These are phyloP conservation scores for Pleurotus pulmonarius DNA, from an alignment of 768 basidiomycete species.

Conservation along the genomic window DNA sequence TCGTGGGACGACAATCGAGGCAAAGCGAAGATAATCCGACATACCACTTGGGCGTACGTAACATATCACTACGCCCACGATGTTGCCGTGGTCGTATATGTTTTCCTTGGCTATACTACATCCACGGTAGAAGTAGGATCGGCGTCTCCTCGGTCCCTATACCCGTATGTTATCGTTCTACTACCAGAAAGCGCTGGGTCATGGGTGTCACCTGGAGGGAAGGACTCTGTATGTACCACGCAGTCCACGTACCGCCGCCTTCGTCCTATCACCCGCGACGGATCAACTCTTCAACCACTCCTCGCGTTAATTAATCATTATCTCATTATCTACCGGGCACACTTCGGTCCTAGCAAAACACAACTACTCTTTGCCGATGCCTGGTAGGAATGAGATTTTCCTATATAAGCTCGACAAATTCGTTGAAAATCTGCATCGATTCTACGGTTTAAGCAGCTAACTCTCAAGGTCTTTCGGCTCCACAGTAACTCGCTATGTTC, in stretches of 20 bases:
- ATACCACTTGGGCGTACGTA: neutral
- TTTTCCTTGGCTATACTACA: neutral
- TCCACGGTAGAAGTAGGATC: neutral
- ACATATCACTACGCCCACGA: neutral
- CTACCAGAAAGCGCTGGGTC: too few relatives aligned
- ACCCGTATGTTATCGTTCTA: neutral
- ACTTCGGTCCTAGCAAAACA: neutral
- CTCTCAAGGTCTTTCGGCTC: neutral
- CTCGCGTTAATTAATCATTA: too few relatives aligned
- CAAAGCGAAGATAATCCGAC: neutral
- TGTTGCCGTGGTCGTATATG: neutral
- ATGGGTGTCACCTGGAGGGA: too few relatives aligned
- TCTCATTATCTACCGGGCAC: neutral
- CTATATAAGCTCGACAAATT: neutral
- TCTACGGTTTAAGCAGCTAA: neutral
- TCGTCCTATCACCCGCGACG: too few relatives aligned
- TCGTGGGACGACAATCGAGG: neutral
- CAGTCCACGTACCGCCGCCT: too few relatives aligned
- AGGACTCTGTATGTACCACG: too few relatives aligned
- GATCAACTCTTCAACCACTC: too few relatives aligned
- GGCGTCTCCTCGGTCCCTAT: neutral
- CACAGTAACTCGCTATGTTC: conserved; percentile 24
- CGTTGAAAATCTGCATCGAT: neutral
- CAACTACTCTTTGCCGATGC: neutral
- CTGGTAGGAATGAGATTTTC: neutral